Evolutionary conservation across 23 red algal species (phyloP), one percentile per base, ranked within the genome.

Genomic region (Pyropia haitanensis): DNA sequence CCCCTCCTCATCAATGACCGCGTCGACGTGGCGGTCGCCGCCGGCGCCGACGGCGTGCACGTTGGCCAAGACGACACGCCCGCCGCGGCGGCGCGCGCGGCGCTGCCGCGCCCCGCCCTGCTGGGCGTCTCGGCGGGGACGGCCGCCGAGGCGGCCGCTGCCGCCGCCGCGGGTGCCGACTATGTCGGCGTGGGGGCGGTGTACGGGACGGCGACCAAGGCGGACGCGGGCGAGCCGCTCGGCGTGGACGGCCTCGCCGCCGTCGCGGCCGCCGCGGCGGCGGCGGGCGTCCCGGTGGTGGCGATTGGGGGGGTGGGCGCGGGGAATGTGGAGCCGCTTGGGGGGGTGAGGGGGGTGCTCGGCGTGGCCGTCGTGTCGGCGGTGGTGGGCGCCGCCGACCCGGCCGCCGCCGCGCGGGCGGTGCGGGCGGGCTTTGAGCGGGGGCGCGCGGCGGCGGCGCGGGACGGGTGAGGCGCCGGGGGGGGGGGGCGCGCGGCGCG

Each of bases 11-110:
- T 96, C 24, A 96, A 96, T 65, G 92, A 96, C 54, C 66, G 87
- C 26, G 51, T 85, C n/a, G 71, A 86, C 57, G 63, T 96, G 29
- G 92, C 92, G 20, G 44, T 65, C 14, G 70, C 72, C 14, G 26
- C 90, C 20, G 52, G 61, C 19, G 92, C 92, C 2, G 92, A 96
- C 51, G 92, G 92, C 57, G 80, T 96, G 18, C 92, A 96, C 80
- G 49, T 96, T n/a, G 92, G 92, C 28, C 92, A 96, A 53, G 92
- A 96, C 55, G 92, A 96, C 60, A 67, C 71, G 24, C 46, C 84
- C 20, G 49, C 68, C 55, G 34, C 28, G 26, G 51, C 32, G 7
- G 92, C 66, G 5, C 75, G 85, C 18, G 46, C 64, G 12, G 22
- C 86, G 21, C 18, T 89, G 26, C 73, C 73, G 10, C 23, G 58